Percentiles rank a stretch among this genome's conserved stretches.
phyloP scores from a whole-genome alignment of 108 stramenopile genomes.

The Tribonema minus region DNA sequence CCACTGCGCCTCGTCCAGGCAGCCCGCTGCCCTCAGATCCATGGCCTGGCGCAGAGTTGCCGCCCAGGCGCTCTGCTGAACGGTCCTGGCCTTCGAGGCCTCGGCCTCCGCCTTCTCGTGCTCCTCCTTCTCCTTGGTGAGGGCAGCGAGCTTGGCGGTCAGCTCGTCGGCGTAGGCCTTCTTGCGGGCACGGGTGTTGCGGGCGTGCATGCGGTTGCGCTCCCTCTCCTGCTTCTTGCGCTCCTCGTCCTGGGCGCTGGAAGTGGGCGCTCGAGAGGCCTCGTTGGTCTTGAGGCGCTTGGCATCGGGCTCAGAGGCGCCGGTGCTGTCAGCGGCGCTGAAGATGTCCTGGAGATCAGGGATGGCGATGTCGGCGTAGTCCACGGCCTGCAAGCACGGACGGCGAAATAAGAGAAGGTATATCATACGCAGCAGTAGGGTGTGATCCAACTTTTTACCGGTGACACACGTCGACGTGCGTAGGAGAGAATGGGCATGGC shows the following conservation, averaged over 20 bases:
- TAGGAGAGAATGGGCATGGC: too few species aligned
- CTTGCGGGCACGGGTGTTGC: constrained; percentile 88
- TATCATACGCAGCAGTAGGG: too few species aligned
- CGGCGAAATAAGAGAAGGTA: too few species aligned
- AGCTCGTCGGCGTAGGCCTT: constrained; percentile 88
- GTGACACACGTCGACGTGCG: too few species aligned
- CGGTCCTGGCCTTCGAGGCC: neutral
- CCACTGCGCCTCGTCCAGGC: constrained; percentile 57
- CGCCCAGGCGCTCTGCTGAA: constrained; percentile 8
- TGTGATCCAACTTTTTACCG: too few species aligned
- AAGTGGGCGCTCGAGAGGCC: neutral
- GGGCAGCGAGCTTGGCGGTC: constrained; percentile 78
- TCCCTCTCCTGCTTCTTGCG: constrained; percentile 71
- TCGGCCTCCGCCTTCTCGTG: constrained; percentile 5
- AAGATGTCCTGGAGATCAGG: neutral
- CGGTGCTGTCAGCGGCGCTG: neutral
- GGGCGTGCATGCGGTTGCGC: constrained; percentile 86
- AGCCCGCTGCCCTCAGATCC: constrained; percentile 21
- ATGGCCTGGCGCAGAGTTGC: constrained; percentile 16
- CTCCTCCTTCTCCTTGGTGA: constrained; percentile 62
- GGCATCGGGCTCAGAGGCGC: neutral
- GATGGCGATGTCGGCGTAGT: neutral
- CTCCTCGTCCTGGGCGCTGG: constrained; percentile 54
- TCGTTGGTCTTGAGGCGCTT: neutral
- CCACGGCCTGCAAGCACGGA: too few species aligned